A percentile compares a stretch with the other conserved stretches of the same genome.
Evolutionary conservation across 2,329 filamentous ascomycete genomes (phyloP).

Genomic region (Curvularia sp.): DNA sequence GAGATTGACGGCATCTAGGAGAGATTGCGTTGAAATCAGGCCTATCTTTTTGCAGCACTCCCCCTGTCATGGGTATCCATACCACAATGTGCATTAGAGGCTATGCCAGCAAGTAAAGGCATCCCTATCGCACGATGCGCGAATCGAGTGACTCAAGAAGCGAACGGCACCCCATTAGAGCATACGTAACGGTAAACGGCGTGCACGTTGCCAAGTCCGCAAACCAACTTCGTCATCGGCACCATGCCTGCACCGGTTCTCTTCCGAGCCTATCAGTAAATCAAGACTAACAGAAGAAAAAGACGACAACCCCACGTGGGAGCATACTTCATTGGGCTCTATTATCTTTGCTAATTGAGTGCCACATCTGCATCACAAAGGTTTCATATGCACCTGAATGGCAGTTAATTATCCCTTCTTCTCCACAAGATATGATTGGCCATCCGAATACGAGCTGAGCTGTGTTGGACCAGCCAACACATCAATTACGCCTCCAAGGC

Average conservation of each 20-base stretch:
- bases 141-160: background rate
- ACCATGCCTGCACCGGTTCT: no score
- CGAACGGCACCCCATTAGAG: no score
- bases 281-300: no score
- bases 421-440: background rate
- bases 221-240: no score
- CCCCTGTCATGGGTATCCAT: background rate
- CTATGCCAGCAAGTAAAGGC: background rate
- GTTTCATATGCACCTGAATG: background rate
- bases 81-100: background rate
- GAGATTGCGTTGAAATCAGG: background rate
- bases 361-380: background rate
- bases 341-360: background rate
- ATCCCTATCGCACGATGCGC: background rate
- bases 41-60: background rate
- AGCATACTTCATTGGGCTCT: background rate
- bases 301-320: background rate
- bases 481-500: background rate
- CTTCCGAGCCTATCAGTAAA: no score
- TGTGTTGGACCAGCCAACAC: background rate
- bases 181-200: background rate
- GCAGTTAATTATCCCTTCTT: background rate
- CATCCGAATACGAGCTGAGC: background rate
- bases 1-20: background rate
- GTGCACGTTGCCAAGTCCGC: no score